phyloP scores from a whole-genome alignment of 2,329 filamentous ascomycete species.

The Eurotiales sp. region DNA sequence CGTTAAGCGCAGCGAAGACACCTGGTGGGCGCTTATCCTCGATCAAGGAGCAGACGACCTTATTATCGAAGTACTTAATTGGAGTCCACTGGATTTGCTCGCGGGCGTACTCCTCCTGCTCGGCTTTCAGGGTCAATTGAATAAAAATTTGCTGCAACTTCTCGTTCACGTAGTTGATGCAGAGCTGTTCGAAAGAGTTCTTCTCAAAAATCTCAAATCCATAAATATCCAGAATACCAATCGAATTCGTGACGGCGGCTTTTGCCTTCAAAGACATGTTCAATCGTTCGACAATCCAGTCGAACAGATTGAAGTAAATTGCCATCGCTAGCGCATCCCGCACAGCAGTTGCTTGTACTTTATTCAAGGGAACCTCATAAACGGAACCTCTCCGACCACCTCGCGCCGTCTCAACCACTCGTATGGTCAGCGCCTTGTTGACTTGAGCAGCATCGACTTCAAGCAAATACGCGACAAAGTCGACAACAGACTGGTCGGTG shows the following conservation, averaged over 20 bases:
- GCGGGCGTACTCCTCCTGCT: conserved; percentile 93
- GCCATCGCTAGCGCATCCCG: conserved; percentile 89
- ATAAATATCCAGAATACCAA: conserved; percentile 98
- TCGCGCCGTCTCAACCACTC: conserved; percentile 71
- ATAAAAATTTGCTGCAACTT: conserved; percentile 99
- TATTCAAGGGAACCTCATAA: conserved; percentile 76
- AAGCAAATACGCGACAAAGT: conserved; percentile 90
- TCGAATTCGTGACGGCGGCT: conserved; percentile 72
- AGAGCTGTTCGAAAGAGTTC: conserved; percentile 98
- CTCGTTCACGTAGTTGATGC: conserved; percentile 99
- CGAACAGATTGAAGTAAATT: conserved; percentile 97
- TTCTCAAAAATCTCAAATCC: conserved; percentile 99
- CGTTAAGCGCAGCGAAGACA: conserved; percentile 92
- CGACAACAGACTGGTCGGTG: conserved; percentile 82
- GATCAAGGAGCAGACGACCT: conserved; percentile 95
- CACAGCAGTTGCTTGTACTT: conserved; percentile 78
- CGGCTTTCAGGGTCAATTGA: conserved; percentile 89
- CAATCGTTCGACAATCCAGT: conserved; percentile 94
- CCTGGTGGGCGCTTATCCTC: conserved; percentile 87
- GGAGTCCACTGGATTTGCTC: conserved; percentile 99
- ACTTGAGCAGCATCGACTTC: conserved; percentile 79
- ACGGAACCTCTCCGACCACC: conserved; percentile 64
- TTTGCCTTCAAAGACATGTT: conserved; percentile 82
- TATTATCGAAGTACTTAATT: conserved; percentile 99
- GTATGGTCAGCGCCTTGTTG: conserved; percentile 81